These are phyloP conservation scores for Aspergillus sclerotialis DNA, from an alignment of 2,329 filamentous ascomycete genomes.

Conservation along the genomic window DNA sequence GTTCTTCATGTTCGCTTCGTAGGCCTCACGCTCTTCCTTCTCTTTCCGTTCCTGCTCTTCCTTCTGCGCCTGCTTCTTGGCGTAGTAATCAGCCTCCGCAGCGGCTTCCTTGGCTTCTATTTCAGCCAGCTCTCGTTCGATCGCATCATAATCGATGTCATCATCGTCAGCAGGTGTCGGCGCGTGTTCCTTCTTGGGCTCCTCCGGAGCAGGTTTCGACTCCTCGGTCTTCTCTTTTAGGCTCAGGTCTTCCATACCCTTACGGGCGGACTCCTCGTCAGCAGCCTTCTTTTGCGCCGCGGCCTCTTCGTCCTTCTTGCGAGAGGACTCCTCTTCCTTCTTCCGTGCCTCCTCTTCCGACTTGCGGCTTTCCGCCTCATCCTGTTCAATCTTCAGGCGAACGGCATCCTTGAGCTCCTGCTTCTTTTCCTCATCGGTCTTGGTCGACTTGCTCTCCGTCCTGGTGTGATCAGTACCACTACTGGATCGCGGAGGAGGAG, in stretches of 20 bases:
- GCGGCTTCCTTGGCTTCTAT: conserved; percentile 41
- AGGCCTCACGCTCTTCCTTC: conserved; percentile 38
- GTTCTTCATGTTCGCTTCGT: conserved; percentile 43
- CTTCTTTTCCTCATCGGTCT: conserved; percentile 75
- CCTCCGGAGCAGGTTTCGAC: conserved; percentile 12
- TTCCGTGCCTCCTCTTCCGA: conserved; percentile 40
- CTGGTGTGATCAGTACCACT: conserved; percentile 62
- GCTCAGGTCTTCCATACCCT: conserved; percentile 24
- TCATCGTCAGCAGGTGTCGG: conserved; percentile 29
- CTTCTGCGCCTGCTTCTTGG: conserved; percentile 75
- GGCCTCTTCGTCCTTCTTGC: conserved; percentile 22
- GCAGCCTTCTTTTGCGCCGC: conserved; percentile 23
- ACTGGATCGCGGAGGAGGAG: conserved; percentile 68
- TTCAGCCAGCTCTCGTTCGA: conserved; percentile 41
- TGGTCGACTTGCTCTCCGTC: conserved; percentile 62
- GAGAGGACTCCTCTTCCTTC: conserved; percentile 23
- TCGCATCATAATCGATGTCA: conserved; percentile 40
- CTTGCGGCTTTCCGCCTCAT: conserved; percentile 45
- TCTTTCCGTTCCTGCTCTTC: conserved; percentile 40
- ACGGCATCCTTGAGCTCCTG: conserved; percentile 60
- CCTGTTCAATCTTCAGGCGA: conserved; percentile 49
- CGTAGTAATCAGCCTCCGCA: conserved; percentile 46
- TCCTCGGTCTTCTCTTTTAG: conserved; percentile 23
- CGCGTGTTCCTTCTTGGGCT: conserved; percentile 15
- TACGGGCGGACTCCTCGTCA: conserved; percentile 15